Conservation (phyloP, 768 basidiomycete genomes). For the Fibroporia radiculosa region DNA sequence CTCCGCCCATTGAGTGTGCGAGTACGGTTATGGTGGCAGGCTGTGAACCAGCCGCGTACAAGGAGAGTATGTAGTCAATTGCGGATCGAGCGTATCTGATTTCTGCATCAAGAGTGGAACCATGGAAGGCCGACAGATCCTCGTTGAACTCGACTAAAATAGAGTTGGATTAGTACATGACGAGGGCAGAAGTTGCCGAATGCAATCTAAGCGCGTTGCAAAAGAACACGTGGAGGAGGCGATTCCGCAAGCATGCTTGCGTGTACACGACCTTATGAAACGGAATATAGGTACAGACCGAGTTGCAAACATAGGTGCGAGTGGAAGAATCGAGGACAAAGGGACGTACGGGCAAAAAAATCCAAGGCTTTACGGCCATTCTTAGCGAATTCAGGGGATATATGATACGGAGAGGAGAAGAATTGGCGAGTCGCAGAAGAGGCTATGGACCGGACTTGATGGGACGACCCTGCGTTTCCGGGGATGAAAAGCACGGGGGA, state of each 20-base stretch:
- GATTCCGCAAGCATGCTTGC: too few species aligned
- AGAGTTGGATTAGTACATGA: not conserved
- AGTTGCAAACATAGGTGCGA: too few species aligned
- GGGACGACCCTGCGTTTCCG: constrained; percentile 93
- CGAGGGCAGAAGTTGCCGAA: too few species aligned
- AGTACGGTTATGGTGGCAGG: constrained; percentile 65
- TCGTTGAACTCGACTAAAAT: constrained; percentile 88
- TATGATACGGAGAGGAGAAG: constrained; percentile 50
- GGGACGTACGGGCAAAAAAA: constrained; percentile 70
- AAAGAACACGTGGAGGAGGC: too few species aligned
- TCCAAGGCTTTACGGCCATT: constrained; percentile 55
- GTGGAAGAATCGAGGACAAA: not conserved
- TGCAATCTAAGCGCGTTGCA: too few species aligned
- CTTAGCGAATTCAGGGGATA: constrained; percentile 46
- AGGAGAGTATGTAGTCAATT: constrained; percentile 70
- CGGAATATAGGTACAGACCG: too few species aligned
- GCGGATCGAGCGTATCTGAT: constrained; percentile 64
- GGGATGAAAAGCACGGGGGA: constrained; percentile 94
- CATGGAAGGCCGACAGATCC: constrained; percentile 93
- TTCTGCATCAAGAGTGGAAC: constrained; percentile 78
- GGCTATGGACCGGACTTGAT: constrained; percentile 91
- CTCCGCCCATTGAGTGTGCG: constrained; percentile 97
- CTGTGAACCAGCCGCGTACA: constrained; percentile 43
- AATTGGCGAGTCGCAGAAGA: constrained; percentile 83
- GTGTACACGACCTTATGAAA: too few species aligned